Conservation (phyloP, 2,329 filamentous ascomycete species). For the Chrysoporthe deuterocubensis region DNA sequence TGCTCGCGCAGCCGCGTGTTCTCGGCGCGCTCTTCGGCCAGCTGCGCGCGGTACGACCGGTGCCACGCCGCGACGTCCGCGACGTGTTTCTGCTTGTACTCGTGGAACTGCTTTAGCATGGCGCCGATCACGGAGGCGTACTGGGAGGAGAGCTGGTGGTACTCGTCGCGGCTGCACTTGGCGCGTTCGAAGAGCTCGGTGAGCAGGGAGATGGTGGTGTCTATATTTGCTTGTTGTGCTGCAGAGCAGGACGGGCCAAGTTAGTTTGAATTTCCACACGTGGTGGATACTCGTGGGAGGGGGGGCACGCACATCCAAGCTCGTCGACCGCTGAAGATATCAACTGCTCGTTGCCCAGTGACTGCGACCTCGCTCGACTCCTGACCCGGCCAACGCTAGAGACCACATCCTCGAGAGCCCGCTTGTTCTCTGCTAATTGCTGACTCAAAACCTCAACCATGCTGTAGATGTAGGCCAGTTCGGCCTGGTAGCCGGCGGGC, state of each 20-base stretch:
- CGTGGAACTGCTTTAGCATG: conserved; percentile 67
- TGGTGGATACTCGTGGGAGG: conserved; percentile 11
- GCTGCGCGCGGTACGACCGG: conserved; percentile 66
- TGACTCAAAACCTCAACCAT: conserved; percentile 70
- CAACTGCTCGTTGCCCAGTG: conserved; percentile 62
- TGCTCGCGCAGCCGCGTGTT: conserved; percentile 66
- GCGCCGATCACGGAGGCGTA: conserved; percentile 61
- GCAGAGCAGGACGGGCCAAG: conserved; percentile 5
- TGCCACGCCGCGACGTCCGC: conserved; percentile 67
- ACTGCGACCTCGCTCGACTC: conserved; percentile 56
- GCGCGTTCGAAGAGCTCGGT: conserved; percentile 66
- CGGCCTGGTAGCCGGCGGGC: conserved; percentile 69
- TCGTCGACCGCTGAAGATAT: conserved; percentile 60
- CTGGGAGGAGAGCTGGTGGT: conserved; percentile 60
- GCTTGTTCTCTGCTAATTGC: conserved; percentile 64
- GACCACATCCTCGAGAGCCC: conserved; percentile 66
- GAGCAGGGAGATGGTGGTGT: conserved; percentile 63
- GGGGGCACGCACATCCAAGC: conserved; percentile 51
- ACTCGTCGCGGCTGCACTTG: conserved; percentile 63
- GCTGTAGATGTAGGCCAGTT: conserved; percentile 69
- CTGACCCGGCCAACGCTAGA: conserved; percentile 65
- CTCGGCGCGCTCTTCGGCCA: conserved; percentile 67
- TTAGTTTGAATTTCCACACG: conserved; percentile 7
- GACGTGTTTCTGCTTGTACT: conserved; percentile 67
- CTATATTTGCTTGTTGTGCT: conserved; percentile 65